Base-by-base conservation (phyloP, 257 asterid genomes). In the Primulina huaijiensis region DNA sequence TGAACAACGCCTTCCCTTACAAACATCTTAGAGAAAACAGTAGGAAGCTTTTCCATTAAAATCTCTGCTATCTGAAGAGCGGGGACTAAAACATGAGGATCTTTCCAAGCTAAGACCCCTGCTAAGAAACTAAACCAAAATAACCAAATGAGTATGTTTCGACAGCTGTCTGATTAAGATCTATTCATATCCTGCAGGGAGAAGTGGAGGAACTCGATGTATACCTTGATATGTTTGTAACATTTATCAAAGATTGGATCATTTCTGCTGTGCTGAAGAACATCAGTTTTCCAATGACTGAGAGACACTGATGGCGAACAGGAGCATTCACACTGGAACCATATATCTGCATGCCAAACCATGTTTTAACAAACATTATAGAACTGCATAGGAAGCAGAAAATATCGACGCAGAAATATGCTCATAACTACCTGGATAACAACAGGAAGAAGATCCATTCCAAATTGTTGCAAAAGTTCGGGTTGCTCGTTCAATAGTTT, bases 31-130 rank as follows among this genome's bases (percentile, higher is more conserved):
- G 98, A 78, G 78, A 95, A 95, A 50, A 83, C 83, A 68, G 78
- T 90, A 25, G 99, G 99, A 70, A 92, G 97, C 80, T 89, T 95
- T 82, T 89, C 95, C 99, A 95, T 92, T 81, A 92, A 80, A 68
- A 95, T 95, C 78, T 89, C 99, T 29, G 99, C 90, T 73, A 92
- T 85, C 72, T 95, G 97, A 77, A 95, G 97, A 61, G 99, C 95
- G 12, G 98, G 98, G 35, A 91, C 88, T 85, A 95, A 81, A 68
- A 88, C 99, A 72, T 89, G 99, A 35, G 98, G 98, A 85, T 95
- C 99, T 86, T 95, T 95, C 98, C 97, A 92, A 57, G 99, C 99
- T 77, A 95, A 81, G 68, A 95, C 96, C 74, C 99, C 99, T 71
- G 97, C 96, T 76, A 95, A 83, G 82, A 95, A 95, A 75, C 99